Evolutionary conservation across 805 yeast species (phyloP).

Genomic region (Lachancea thermotolerans): DNA sequence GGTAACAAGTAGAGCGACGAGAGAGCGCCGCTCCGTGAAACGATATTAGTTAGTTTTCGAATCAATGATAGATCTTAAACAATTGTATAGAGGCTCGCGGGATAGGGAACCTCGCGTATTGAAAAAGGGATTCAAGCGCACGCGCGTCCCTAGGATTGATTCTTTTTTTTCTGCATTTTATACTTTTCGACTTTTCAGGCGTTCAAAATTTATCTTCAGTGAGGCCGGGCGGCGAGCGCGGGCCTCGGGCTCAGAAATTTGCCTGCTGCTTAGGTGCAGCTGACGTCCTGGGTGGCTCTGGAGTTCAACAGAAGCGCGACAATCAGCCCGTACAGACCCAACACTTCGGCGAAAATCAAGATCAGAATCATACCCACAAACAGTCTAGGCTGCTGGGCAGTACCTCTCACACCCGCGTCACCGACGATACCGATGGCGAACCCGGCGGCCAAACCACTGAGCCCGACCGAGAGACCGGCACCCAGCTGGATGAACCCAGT

Average conservation of each 20-base stretch:
- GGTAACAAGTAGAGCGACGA: neutral
- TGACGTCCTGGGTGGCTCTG: constrained; percentile 89
- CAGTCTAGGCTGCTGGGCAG: constrained; percentile 96
- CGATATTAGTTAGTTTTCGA: neutral
- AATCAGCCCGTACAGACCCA: constrained; percentile 97
- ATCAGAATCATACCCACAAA: constrained; percentile 98
- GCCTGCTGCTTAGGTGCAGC: constrained; percentile 36
- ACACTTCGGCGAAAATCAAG: constrained; percentile 97
- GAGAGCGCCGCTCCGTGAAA: neutral
- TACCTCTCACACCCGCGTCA: constrained; percentile 98
- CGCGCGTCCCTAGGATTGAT: neutral
- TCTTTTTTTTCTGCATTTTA: neutral
- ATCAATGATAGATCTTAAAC: constrained; percentile 4
- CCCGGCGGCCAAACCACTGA: constrained; percentile 97
- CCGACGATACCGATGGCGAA: constrained; percentile 99
- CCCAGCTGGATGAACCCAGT: constrained; percentile 98
- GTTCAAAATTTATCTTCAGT: neutral
- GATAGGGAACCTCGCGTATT: neutral
- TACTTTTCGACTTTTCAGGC: neutral
- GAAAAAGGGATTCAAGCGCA: neutral
- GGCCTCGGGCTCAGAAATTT: neutral
- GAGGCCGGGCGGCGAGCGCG: neutral
- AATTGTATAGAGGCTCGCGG: neutral
- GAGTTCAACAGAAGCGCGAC: constrained; percentile 97
- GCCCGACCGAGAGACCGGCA: constrained; percentile 96